Base-by-base conservation (phyloP, 208 protist genomes). In the Tritrichomonas musculus region DNA sequence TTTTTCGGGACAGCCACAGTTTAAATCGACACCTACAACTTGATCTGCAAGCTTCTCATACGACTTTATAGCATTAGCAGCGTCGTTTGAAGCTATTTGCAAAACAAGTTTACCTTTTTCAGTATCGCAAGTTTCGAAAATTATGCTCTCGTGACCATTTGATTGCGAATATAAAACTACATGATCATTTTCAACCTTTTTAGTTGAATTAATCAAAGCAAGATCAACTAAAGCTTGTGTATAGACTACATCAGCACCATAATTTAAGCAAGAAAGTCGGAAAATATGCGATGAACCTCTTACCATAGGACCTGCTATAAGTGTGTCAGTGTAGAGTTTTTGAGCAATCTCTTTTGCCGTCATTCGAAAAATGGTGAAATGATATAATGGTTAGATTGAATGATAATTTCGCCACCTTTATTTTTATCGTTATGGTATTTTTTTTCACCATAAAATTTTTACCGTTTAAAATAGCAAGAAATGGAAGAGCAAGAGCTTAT, bases 291-390 rank as follows among this genome's bases (percentile, higher is more conserved):
- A 88, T 60, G 77, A 88, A 60, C 77, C 77, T 33, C 77, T 0
- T 27, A 88, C 77, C 77, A 88, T 88, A 57, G 77, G 77, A 17
- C 41, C 77, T 41, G 77, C 77, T 39, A 88, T 88, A 49, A 57
- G 8, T 39, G 33, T 88, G 13, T 50, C 30, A 11, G 33, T 88
- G 27, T 88, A 88, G 47, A 88, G 47, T 22, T 88, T 88, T 88
- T 88, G 27, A 0, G 47, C 47, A 57, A 33, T 47, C 50, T 82
- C 73, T 60, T 60, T 5, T 22, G 53, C 53, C 17, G 53, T 60
- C 53, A 60, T 60, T 60, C 5, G 17, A 60, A 60, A 22, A 60
- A 22, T 5, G 53, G 17, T 60, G 53, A 60, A 22, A 17, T 60
- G 17, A 60, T 60, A 60, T 22, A 60, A 5, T 5, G 53, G 53